phyloP scores from a whole-genome alignment of 108 stramenopile species.

The Stephanodiscus triporus region DNA sequence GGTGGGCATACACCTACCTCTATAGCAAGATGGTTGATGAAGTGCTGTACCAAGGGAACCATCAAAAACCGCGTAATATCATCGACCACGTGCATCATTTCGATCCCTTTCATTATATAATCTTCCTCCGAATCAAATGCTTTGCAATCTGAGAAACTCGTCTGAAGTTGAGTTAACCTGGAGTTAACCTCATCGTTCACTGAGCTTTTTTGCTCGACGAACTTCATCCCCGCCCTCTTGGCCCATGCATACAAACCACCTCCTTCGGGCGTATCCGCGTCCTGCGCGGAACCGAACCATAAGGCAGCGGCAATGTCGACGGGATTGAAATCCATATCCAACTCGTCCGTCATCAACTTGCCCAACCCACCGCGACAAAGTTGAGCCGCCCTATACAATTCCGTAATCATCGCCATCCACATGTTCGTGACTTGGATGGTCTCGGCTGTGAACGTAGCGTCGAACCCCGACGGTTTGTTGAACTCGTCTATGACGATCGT shows the following conservation, averaged over 20 bases:
- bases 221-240: conserved; percentile 50
- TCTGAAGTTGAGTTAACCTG: conserved; percentile 48
- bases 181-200: conserved; percentile 35
- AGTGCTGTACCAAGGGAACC: conserved; percentile 59
- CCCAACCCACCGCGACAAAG: conserved; percentile 31
- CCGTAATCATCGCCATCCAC: conserved; percentile 68
- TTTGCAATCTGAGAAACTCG: conserved; percentile 42
- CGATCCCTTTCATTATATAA: conserved; percentile 10
- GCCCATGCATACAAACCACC: conserved; percentile 67
- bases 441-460: conserved; percentile 53
- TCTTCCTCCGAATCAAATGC: conserved; percentile 34
- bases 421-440: conserved; percentile 51
- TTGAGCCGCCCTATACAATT: conserved; percentile 57
- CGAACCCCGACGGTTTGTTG: conserved; percentile 31
- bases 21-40: conserved; percentile 48
- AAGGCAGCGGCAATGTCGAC: conserved; percentile 78
- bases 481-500: conserved; percentile 43
- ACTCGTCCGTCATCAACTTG: not conserved
- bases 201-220: conserved; percentile 20
- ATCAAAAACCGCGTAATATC: conserved; percentile 59
- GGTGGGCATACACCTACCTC: conserved; percentile 10
- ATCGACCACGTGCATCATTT: conserved; percentile 44
- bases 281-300: conserved; percentile 71
- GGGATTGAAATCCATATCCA: conserved; percentile 15
- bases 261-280: conserved; percentile 52